These are phyloP conservation scores for Myriosclerotinia scirpicola DNA, from an alignment of 2,329 filamentous ascomycete genomes.

Conservation along the genomic window DNA sequence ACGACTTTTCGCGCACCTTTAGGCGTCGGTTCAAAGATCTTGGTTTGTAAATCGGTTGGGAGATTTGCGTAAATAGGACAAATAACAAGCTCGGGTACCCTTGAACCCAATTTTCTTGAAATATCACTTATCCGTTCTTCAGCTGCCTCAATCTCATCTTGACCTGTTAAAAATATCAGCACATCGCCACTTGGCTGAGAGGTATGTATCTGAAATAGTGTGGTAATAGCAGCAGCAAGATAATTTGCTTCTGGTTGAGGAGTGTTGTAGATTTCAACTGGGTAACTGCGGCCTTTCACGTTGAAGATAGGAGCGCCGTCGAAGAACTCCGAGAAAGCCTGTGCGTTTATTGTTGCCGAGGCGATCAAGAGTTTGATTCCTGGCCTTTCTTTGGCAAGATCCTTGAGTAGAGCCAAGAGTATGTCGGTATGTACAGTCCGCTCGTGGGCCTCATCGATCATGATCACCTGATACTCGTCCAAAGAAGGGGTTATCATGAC, in stretches of 20 bases:
- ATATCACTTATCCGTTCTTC: conserved; percentile 84
- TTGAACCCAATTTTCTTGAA: conserved; percentile 78
- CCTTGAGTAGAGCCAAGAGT: conserved; percentile 81
- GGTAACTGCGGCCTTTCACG: conserved; percentile 84
- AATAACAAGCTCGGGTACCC: conserved; percentile 83
- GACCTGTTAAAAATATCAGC: conserved; percentile 89
- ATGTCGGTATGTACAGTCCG: conserved; percentile 90
- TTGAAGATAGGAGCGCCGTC: conserved; percentile 93
- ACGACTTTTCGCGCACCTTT: conserved; percentile 85
- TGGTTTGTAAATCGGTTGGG: conserved; percentile 84
- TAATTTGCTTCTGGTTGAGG: conserved; percentile 93
- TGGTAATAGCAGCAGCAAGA: conserved; percentile 85
- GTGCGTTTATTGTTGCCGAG: conserved; percentile 90
- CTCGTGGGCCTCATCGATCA: conserved; percentile 98
- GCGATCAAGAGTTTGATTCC: conserved; percentile 91
- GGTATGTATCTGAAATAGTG: conserved; percentile 92
- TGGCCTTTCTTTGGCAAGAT: conserved; percentile 76
- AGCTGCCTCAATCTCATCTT: conserved; percentile 92
- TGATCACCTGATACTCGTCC: conserved; percentile 78
- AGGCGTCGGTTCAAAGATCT: conserved; percentile 93
- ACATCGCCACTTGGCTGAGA: conserved; percentile 85
- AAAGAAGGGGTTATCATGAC: conserved; percentile 87
- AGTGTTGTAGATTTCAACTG: conserved; percentile 89
- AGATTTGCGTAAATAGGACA: conserved; percentile 94
- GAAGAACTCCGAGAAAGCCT: conserved; percentile 90